Base-by-base conservation (phyloP, 495 filamentous ascomycete genomes). In the Neurospora hispaniola region DNA sequence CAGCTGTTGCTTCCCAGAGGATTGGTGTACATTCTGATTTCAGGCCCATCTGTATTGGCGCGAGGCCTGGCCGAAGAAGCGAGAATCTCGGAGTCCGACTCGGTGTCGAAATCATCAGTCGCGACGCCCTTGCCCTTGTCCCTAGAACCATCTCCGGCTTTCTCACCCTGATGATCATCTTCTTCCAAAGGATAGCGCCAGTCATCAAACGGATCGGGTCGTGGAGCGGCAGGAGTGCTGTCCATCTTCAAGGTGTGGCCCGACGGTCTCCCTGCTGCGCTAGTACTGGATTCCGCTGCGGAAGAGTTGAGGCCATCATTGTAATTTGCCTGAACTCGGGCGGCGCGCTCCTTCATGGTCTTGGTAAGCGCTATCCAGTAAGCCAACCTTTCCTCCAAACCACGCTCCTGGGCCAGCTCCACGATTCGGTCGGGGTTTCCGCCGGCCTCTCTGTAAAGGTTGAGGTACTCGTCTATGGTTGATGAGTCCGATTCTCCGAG, bases 401-500 rank as follows among this genome's bases (percentile, higher is more conserved):
- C 84, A 75, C 91, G 90, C 41, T 89, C 86, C 38, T 86, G 84
- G 69, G 92, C 89, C 14, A 92, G 88, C 48, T 84, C 80, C 8
- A 90, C 74, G 23, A 92, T 88, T 74, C 86, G 85, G 18, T 88
- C 82, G 0, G 86, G 87, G 74, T 91, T 85, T 14, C 90, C 89
- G 44, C 87, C 82, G 1, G 87, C 85, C 74, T 82, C 83, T 81
- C 81, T 73, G 80, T 78, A 91, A 44, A 81, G 89, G 75, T 75
- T 82, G 79, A 83, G 85, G 82, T 77, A 86, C 79, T 77, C 87
- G 71, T 75, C 84, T 69, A 79, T 85, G 68, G 77, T 78, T 7
- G 79, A 73, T 62, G 71, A 40, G 6, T 69, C 73, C 11, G 66
- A 39, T 27, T 71, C 43, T 71, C 23, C 27, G 27, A 71, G 42